Conservation (phyloP, 371 early-diverging fungal genomes). For the Catenaria anguillulae region DNA sequence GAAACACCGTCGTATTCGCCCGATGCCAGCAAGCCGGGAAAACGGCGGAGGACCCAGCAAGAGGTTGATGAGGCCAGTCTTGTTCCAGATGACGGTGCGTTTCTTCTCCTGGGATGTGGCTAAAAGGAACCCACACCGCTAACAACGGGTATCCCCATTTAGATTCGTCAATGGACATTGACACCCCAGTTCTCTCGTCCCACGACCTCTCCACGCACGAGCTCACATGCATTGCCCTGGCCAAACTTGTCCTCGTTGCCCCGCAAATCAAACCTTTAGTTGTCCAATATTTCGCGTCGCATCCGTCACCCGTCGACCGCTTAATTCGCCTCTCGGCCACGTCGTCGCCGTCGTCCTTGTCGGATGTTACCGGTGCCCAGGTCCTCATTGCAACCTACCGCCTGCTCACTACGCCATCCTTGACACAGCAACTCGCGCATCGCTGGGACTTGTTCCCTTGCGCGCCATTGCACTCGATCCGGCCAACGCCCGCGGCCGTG, state of each 20-base stretch:
- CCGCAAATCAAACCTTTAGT: background rate
- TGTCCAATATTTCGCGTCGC: background rate
- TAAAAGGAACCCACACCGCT: too few relatives aligned
- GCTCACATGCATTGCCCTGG: background rate
- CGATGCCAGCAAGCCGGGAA: too few relatives aligned
- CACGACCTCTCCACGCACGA: background rate
- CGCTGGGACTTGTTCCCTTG: too few relatives aligned
- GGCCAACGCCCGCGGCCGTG: too few relatives aligned
- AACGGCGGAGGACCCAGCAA: too few relatives aligned
- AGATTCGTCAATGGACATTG: background rate
- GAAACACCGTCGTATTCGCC: background rate
- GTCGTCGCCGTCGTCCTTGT: background rate
- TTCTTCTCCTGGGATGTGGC: too few relatives aligned
- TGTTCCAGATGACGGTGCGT: too few relatives aligned
- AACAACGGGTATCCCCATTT: too few relatives aligned
- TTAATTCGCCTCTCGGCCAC: background rate
- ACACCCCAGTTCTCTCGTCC: background rate
- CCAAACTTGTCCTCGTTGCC: slow-evolving; percentile 5
- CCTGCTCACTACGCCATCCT: background rate
- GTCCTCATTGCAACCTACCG: slow-evolving; percentile 1
- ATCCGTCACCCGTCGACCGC: slow-evolving; percentile 3
- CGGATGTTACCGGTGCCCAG: too few relatives aligned
- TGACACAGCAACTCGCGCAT: too few relatives aligned
- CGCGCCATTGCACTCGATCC: too few relatives aligned
- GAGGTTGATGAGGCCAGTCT: too few relatives aligned